A percentile compares a stretch with the other conserved stretches of the same genome.
Evolutionary conservation across 2,329 filamentous ascomycete genomes (phyloP).

Genomic region (Helotiales sp.): DNA sequence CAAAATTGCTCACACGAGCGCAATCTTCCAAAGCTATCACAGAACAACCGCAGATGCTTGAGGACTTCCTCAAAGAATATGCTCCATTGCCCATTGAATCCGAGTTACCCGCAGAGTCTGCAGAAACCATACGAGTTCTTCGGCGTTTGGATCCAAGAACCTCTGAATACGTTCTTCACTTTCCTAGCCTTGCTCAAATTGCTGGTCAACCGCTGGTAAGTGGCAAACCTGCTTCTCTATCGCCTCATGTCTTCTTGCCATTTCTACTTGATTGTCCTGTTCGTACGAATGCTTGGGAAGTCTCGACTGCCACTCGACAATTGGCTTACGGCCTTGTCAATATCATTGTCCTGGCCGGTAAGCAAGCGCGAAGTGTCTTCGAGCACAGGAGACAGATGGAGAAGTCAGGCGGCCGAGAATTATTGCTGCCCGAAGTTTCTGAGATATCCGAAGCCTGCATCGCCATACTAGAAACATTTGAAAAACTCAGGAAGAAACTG

Average conservation of each 20-base stretch:
- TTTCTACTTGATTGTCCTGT: conserved; percentile 62
- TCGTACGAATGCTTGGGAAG: conserved; percentile 62
- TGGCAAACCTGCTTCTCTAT: conserved; percentile 30
- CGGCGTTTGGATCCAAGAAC: conserved; percentile 52
- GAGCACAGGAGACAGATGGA: conserved; percentile 41
- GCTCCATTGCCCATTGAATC: neutral
- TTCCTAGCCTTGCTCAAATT: conserved; percentile 34
- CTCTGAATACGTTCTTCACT: conserved; percentile 56
- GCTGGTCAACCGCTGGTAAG: conserved; percentile 36
- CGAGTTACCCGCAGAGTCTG: neutral
- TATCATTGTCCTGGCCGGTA: conserved; percentile 38
- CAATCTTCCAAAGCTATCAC: conserved; percentile 29
- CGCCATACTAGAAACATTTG: conserved; percentile 26
- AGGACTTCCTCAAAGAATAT: conserved; percentile 39
- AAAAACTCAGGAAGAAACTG: conserved; percentile 26
- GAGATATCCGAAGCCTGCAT: conserved; percentile 37
- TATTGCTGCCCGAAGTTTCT: conserved; percentile 33
- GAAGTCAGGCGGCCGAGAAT: conserved; percentile 36
- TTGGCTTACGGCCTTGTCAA: conserved; percentile 61
- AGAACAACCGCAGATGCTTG: conserved; percentile 26
- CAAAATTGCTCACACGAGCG: conserved; percentile 35
- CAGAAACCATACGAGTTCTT: conserved; percentile 12
- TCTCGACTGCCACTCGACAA: conserved; percentile 55
- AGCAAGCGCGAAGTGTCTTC: conserved; percentile 32
- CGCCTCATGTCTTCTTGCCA: conserved; percentile 64